Base-by-base conservation (phyloP, 2,329 filamentous ascomycete genomes). In the Bipolaris cookei region DNA sequence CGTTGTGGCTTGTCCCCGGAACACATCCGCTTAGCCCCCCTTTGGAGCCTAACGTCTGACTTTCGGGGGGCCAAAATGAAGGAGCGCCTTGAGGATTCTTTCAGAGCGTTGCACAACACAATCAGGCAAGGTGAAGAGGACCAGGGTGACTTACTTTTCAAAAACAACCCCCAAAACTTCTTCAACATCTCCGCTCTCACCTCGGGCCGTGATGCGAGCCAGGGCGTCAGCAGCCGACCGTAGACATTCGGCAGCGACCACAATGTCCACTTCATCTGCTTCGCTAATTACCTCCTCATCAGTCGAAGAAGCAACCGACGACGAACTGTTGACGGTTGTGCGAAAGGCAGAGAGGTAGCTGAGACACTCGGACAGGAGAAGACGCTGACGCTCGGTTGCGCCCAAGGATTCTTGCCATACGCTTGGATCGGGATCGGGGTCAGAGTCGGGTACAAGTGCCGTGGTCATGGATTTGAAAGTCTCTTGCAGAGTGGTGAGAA, bases 111-210 rank as follows among this genome's bases (percentile, higher is more conserved):
- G 34, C 28, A 51, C 35, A 21, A n/a, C 14, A 43, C 8, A 3
- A 14, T 18, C 18, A 54, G 14, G 28, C 49, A 28, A 34, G 25
- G 21, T 34, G 18, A 39, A 21, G 45, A 20, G 41, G 59, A 49
- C 11, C 18, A 45, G 43, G 34, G 23, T 23, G 37, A 85, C 86
- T 82, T 80, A 96, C 91, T 96, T 98, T 76, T 98, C 94, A 79
- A 99, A 99, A 3, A 99, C 93, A 20, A 99, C 93, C 0, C 95
- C 95, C 42, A 99, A 79, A 6, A 99, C 91, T 72, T 98, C 95
- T 74, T 99, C 94, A 14, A 98, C 92, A 76, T 98, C 94, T 2
- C 92, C 91, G 38, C 85, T 86, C 67, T 92, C 91, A 0, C 92
- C 93, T 53, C 86, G 86, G 0, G 95, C 95, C 1, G 92, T 98